These are phyloP conservation scores for Calonectria honghensis DNA, from an alignment of 2,329 filamentous ascomycete genomes.

Conservation along the genomic window DNA sequence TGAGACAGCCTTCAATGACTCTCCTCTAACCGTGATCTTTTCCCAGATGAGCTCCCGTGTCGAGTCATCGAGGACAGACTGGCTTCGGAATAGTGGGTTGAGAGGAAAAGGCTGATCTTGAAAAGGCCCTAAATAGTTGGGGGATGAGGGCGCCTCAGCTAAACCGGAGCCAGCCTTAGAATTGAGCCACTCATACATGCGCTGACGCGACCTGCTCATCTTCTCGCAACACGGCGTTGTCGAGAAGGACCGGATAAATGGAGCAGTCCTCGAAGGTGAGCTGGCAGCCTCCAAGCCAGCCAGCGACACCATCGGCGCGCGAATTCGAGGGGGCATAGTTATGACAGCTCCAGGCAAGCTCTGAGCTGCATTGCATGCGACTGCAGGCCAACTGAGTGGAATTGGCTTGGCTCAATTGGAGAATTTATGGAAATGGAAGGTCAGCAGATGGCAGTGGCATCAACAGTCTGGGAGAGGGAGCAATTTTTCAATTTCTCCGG, in stretches of 20 bases:
- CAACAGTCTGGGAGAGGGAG: conserved; percentile 33
- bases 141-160: conserved; percentile 51
- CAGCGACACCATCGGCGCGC: conserved; percentile 55
- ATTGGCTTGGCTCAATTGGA: conserved; percentile 45
- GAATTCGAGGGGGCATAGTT: conserved; percentile 60
- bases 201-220: conserved; percentile 60
- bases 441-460: conserved; percentile 41
- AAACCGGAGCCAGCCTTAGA: conserved; percentile 52
- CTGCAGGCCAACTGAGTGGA: conserved; percentile 51
- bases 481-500: conserved; percentile 51
- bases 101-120: conserved; percentile 80
- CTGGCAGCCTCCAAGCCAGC: conserved; percentile 56
- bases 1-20: conserved; percentile 85
- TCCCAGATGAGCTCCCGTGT: conserved; percentile 84
- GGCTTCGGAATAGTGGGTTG: conserved; percentile 82
- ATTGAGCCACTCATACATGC: conserved; percentile 64
- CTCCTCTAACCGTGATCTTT: conserved; percentile 78
- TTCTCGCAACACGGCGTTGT: conserved; percentile 63
- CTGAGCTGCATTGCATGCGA: conserved; percentile 52
- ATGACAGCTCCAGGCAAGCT: conserved; percentile 44
- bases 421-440: conserved; percentile 40
- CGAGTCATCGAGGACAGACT: conserved; percentile 83
- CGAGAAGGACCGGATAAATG: conserved; percentile 61
- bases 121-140: conserved; percentile 62
- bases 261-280: conserved; percentile 41